A percentile compares a stretch with the other conserved stretches of the same genome.
Conservation (phyloP, 2,329 filamentous ascomycete genomes). For the Pestalotiopsis sp. region DNA sequence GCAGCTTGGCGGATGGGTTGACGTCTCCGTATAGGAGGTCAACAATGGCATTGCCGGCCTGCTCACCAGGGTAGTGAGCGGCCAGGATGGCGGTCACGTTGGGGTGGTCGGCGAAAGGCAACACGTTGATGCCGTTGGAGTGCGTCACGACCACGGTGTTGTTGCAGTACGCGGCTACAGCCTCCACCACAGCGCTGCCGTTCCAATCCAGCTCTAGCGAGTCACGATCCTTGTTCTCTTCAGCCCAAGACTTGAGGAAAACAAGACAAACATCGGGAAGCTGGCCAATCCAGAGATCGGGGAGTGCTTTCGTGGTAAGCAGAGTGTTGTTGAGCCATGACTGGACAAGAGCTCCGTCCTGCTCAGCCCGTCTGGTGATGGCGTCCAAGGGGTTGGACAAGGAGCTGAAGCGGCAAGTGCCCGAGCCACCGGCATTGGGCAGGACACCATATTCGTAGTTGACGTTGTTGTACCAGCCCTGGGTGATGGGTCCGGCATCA, state of each 20-base stretch:
- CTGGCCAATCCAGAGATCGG: slow-evolving; percentile 46
- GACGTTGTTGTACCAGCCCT: slow-evolving; percentile 67
- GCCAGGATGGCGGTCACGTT: slow-evolving; percentile 66
- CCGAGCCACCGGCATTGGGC: slow-evolving; percentile 61
- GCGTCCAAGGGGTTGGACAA: slow-evolving; percentile 57
- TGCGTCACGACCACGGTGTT: slow-evolving; percentile 62
- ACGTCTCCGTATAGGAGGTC: slow-evolving; percentile 64
- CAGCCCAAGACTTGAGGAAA: slow-evolving; percentile 66
- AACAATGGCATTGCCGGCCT: slow-evolving; percentile 62
- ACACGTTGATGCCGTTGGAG: slow-evolving; percentile 58
- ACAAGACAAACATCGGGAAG: slow-evolving; percentile 69
- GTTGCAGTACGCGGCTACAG: slow-evolving; percentile 41
- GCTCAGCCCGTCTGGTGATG: slow-evolving; percentile 48
- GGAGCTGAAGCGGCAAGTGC: slow-evolving; percentile 54
- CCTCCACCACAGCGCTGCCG: slow-evolving; percentile 60
- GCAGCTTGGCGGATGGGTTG: slow-evolving; percentile 61
- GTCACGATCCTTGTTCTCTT: slow-evolving; percentile 62
- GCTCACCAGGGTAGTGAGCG: slow-evolving; percentile 61
- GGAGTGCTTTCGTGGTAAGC: slow-evolving; percentile 36
- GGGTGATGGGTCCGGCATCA: slow-evolving; percentile 65
- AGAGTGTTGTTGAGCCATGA: slow-evolving; percentile 44
- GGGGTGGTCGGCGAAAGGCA: slow-evolving; percentile 55
- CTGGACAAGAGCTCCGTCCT: slow-evolving; percentile 45
- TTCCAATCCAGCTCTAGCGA: slow-evolving; percentile 61
- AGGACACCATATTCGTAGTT: slow-evolving; percentile 63